phyloP scores from a whole-genome alignment of 257 asterid species.

The Solanum virginianum region DNA sequence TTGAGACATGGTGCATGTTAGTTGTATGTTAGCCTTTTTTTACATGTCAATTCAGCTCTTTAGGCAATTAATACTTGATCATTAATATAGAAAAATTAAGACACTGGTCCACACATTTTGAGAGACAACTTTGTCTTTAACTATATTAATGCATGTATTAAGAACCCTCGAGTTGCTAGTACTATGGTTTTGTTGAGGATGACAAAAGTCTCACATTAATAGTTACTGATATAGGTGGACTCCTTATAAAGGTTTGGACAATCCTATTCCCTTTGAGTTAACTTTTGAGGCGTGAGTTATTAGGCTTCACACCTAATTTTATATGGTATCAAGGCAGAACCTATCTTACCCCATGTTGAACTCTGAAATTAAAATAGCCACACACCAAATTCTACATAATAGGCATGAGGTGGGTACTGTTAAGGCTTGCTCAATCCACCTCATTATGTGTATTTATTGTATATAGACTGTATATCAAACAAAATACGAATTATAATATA shows the following conservation, averaged over 20 bases:
- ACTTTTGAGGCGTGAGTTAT: no score
- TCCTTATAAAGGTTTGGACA: no score
- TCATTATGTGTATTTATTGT: neutral
- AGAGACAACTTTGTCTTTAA: neutral
- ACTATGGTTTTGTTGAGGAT: neutral
- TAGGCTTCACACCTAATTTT: no score
- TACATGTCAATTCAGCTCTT: neutral
- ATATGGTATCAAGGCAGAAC: no score
- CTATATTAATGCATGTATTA: neutral
- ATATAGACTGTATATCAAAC: neutral
- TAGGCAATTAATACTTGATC: neutral
- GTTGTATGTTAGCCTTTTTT: neutral
- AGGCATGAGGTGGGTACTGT: no score
- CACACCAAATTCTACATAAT: no score
- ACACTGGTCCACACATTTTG: neutral
- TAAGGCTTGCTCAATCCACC: no score
- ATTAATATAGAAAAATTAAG: neutral
- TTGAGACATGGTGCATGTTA: neutral
- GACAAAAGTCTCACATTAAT: no score
- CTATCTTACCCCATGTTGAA: no score
- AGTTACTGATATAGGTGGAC: no score
- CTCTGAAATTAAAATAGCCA: neutral
- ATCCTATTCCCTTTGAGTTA: no score
- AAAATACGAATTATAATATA: neutral
- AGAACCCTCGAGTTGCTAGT: neutral